Evolutionary conservation across 129 eudicot species (phyloP).

Genomic region (Mikania micrantha): DNA sequence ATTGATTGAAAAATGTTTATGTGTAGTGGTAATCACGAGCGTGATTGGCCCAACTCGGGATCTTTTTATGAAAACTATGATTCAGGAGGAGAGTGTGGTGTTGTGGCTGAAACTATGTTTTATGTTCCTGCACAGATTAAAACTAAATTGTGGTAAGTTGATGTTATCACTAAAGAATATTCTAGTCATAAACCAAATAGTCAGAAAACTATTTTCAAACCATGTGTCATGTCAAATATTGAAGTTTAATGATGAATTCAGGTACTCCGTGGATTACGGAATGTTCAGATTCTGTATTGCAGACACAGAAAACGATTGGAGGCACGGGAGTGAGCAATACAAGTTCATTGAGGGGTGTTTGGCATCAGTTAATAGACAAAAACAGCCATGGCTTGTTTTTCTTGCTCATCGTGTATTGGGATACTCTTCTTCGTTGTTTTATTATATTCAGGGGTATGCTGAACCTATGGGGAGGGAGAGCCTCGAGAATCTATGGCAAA

Average conservation of each 20-base stretch:
- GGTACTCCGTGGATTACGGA: constrained; percentile 69
- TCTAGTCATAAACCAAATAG: too few species aligned
- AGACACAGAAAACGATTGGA: constrained; percentile 79
- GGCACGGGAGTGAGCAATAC: constrained; percentile 71
- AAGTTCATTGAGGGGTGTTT: constrained; percentile 63
- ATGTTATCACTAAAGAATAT: background rate
- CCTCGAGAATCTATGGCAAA: constrained; percentile 72
- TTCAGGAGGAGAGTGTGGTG: constrained; percentile 88
- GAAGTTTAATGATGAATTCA: constrained; percentile 2
- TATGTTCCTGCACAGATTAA: constrained; percentile 73
- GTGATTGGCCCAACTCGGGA: constrained; percentile 73
- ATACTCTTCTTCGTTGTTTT: constrained; percentile 51
- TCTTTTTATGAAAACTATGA: constrained; percentile 51
- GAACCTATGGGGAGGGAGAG: constrained; percentile 73
- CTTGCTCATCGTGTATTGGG: constrained; percentile 71
- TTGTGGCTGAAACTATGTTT: constrained; percentile 69
- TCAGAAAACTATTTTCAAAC: background rate
- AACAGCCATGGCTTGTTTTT: constrained; percentile 78
- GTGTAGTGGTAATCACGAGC: constrained; percentile 80
- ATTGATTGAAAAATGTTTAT: background rate
- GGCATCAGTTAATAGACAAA: constrained; percentile 62
- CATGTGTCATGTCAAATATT: background rate
- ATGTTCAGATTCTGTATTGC: constrained; percentile 82
- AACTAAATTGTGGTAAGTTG: constrained; percentile 65
- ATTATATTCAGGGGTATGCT: constrained; percentile 48